phyloP scores from a whole-genome alignment of 345 rosid species.

The Triadica sebifera region DNA sequence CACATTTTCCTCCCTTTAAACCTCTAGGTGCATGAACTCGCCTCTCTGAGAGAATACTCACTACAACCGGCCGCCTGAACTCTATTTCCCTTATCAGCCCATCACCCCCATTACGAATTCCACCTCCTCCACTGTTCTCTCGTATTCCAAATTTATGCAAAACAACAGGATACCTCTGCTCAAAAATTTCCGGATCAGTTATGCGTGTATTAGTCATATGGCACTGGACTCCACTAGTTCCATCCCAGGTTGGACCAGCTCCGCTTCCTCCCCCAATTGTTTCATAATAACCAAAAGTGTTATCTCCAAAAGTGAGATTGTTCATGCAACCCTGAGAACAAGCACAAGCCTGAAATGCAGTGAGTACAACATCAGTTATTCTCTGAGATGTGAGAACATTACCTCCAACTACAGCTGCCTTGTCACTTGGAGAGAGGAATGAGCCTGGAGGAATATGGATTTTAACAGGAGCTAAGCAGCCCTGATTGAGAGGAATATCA shows the following conservation, averaged over 20 bases:
- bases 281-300: slow-evolving; percentile 86
- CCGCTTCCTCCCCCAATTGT: slow-evolving; percentile 96
- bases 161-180: slow-evolving; percentile 89
- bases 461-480: slow-evolving; percentile 86
- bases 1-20: slow-evolving; percentile 64
- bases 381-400: slow-evolving; percentile 92
- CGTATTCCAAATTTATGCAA: slow-evolving; percentile 76
- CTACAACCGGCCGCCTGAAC: slow-evolving; percentile 70
- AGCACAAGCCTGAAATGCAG: slow-evolving; percentile 92
- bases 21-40: slow-evolving; percentile 94
- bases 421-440: slow-evolving; percentile 89
- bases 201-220: slow-evolving; percentile 98
- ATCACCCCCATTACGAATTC: slow-evolving; percentile 73
- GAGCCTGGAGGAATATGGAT: slow-evolving; percentile 75
- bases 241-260: slow-evolving; percentile 87
- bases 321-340: slow-evolving; percentile 99
- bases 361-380: slow-evolving; percentile 79
- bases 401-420: slow-evolving; percentile 97
- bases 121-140: slow-evolving; percentile 82
- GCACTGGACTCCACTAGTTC: slow-evolving; percentile 93
- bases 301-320: slow-evolving; percentile 90
- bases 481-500: slow-evolving; percentile 94
- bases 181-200: slow-evolving; percentile 98
- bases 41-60: slow-evolving; percentile 94
- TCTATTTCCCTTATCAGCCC: slow-evolving; percentile 91